Evolutionary conservation across 768 basidiomycete genomes (phyloP).

Genomic region (Leccinum broughii): DNA sequence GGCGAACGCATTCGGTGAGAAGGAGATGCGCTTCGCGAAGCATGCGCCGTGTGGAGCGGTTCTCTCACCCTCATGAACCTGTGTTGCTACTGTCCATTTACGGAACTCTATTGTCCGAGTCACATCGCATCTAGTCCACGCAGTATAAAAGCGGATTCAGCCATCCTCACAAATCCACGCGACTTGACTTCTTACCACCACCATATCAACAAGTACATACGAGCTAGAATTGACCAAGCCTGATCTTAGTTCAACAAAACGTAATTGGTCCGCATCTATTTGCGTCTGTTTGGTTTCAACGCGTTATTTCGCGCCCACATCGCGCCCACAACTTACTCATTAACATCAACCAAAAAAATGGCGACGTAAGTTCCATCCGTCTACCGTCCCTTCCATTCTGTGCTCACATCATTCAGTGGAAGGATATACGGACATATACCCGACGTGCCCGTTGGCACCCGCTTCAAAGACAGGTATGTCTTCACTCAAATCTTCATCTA

Average conservation of each 20-base stretch:
- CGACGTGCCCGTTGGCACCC: constrained; percentile 19
- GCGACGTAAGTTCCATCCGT: constrained; percentile 12
- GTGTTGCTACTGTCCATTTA: constrained; percentile 1
- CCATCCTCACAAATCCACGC: not conserved
- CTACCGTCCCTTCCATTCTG: not conserved
- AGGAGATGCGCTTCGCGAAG: constrained; percentile 65
- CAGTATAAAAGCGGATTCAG: not conserved
- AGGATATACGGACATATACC: constrained; percentile 33
- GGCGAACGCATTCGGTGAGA: constrained; percentile 77
- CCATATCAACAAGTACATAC: constrained; percentile 3
- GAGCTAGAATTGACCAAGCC: not conserved
- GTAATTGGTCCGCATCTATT: constrained; percentile 13
- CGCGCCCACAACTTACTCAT: not conserved
- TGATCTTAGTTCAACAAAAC: not conserved
- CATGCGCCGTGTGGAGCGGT: not conserved
- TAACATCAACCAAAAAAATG: constrained; percentile 11
- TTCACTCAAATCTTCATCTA: not conserved
- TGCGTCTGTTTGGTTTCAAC: constrained; percentile 7
- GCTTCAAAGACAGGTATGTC: constrained; percentile 24
- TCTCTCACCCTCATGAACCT: constrained; percentile 5
- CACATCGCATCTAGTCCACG: constrained; percentile 1
- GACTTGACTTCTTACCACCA: constrained; percentile 16
- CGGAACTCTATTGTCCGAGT: constrained; percentile 18
- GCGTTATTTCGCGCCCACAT: constrained; percentile 3
- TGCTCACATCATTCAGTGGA: constrained; percentile 7